Base-by-base conservation (phyloP, 257 asterid genomes). In the Mitragyna speciosa region DNA sequence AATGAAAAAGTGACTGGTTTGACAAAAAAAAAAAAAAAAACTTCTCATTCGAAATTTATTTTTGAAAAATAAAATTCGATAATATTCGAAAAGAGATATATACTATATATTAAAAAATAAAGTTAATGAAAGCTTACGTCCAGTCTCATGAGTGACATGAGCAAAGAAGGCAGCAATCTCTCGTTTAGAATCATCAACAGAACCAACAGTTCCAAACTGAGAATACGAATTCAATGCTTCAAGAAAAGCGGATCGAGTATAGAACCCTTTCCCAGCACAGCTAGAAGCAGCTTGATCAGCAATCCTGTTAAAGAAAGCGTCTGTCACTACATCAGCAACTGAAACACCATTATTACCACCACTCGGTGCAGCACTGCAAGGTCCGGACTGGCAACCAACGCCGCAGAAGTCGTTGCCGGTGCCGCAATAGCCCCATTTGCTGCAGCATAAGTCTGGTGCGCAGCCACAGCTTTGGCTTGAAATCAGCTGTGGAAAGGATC, bases 161-260 rank as follows among this genome's bases (percentile, higher is more conserved):
- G 93, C 93, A 45, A 89, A 89, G 72, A 87, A 85, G 24, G 93
- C 91, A 6, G 91, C 91, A 52, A 89, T 87, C 59, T 89, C 52
- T 15, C 52, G 12, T 48, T 48, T 48, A 48, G 52, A 48, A 48
- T 48, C 52, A 48, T 47, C 48, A 33, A 4, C 51, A 10, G 91
- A 78, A 41, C 93, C 93, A 0, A 66, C 64, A 5, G 85, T 86
- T n/a, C 91, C 93, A 43, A 89, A 89, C 7, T 63, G 68, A 12
- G 86, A 63, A 78, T 79, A 87, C 1, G 87, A 82, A 1, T 83
- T 75, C 26, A 68, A 43, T 6, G 93, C 91, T 6, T 78, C 75
- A 52, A 89, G 85, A 69, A 89, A 89, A 24, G 82, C 87, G 0
- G 82, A 72, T 0, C 90, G 83, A 28, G 89, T 87, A 45, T 76